Base-by-base conservation (phyloP, 768 basidiomycete species). In the Phaeotremella skinneri region DNA sequence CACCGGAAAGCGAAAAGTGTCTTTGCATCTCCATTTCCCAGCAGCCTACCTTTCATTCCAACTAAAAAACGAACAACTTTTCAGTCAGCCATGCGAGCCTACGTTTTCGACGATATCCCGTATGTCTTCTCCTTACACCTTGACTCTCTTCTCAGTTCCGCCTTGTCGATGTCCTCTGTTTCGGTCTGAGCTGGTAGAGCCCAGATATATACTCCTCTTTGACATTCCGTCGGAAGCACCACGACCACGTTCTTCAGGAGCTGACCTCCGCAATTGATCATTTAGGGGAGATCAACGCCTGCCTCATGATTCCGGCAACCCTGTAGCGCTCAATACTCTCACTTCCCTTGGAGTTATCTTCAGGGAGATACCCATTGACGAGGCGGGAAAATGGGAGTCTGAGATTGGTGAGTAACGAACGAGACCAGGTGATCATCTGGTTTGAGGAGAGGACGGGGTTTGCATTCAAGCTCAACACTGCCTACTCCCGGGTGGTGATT, bases 261-360 rank as follows among this genome's bases (percentile, higher is more conserved):
- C 39, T 39, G 21, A 49, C 42, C 80, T 87, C 85, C 79, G 86
- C 81, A 73, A 86, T 89, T 76, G 82, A 87, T 68, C n/a, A 83
- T 29, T 23, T 37, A 82, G 85, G 0, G 88, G 86, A 27, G 90
- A 94, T 78, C 91, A 91, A 72, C 85, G 88, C 32, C 83, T 88
- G 4, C 83, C 82, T 0, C 91, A 96, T 78, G 84, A 91, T 75
- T 87, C 83, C 17, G 80, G 82, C 3, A 68, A 69, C 30, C 57
- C 67, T 7, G 85, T 89, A 23, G 69, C 81, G 0, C 56, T 74
- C 5, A 79, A 81, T 7, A 78, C 77, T 27, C 82, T 96, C 32
- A 62, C 76, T 1, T 62, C 76, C 26, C 77, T 91, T 58, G 86
- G 86, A 0, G 84, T 94, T 51, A 81, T 83, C 56, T 81, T 84